Base-by-base conservation (phyloP, 2,329 filamentous ascomycete species). In the Didymellaceae sp. region DNA sequence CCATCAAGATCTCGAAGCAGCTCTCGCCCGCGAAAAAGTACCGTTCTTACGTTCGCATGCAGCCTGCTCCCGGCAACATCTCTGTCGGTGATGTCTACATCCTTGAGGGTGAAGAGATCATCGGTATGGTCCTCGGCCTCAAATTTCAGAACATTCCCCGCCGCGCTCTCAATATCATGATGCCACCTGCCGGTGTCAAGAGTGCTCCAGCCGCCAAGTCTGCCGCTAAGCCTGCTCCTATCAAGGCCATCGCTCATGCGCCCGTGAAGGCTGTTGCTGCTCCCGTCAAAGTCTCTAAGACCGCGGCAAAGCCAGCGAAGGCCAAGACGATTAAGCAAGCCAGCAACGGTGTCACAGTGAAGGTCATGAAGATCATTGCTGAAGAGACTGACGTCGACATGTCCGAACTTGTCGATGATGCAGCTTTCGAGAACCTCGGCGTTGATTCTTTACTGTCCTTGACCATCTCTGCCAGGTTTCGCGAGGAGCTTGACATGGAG, bases 101-200 rank as follows among this genome's bases (percentile, higher is more conserved):
- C 59, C 78, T 85, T 59, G 80, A 84, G 20, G 80, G 80, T n/a
- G 77, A 81, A 39, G 79, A 84, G 58, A 80, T 85, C 52, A 75
- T 85, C 53, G 82, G 81, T 48, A 73, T 84, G 53, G 80, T 84
- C 49, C 80, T 79, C 42, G 84, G 86, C 40, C 78, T 88, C 59
- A 85, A 85, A 72, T 88, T 89, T 77, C 82, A 84, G 67, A 79
- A 82, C 59, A 86, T 88, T 45, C 85, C 86, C 26, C 85, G 86
- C 62, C 82, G 82, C 61, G 78, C 86, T 18, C 77, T 89, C 53
- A 86, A 87, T 75, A 80, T 85, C 60, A 81, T 89, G 69, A 75
- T 89, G 55, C 86, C 86, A 45, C 85, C 85, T 1, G 77, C 79
- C 37, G 82, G 82, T 54, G 61, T 66, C 58, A 54, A 74, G 30